Evolutionary conservation across 805 yeast species (phyloP).

Genomic region (Spathaspora girioi): DNA sequence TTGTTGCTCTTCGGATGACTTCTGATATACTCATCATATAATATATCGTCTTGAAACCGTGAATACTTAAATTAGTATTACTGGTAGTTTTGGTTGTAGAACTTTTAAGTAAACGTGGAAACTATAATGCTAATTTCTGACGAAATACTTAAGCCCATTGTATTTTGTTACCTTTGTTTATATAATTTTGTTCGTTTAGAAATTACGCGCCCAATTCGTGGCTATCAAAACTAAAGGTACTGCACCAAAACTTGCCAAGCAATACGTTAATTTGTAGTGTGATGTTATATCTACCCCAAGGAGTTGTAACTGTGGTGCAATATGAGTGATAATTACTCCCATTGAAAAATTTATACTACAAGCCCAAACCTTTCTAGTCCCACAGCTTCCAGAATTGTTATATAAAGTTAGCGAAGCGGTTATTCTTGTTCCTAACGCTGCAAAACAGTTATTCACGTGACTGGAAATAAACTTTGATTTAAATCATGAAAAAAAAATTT

Average conservation of each 20-base stretch:
- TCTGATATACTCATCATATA: neutral
- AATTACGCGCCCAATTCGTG: neutral
- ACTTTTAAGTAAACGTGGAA: neutral
- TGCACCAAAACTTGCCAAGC: neutral
- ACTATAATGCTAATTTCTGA: neutral
- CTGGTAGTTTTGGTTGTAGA: neutral
- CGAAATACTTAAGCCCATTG: neutral
- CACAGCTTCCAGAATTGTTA: neutral
- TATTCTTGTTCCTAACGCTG: too few species aligned
- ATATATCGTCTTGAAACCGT: neutral
- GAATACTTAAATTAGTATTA: neutral
- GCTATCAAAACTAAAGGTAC: neutral
- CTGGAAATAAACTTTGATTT: too few species aligned
- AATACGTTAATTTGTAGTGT: too few species aligned
- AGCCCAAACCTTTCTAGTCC: neutral
- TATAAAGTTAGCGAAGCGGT: too few species aligned
- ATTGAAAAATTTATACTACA: neutral
- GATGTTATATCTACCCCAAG: too few species aligned
- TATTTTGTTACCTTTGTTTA: neutral
- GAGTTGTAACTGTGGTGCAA: too few species aligned
- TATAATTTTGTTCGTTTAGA: neutral
- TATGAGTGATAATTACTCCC: too few species aligned
- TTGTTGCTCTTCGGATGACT: neutral
- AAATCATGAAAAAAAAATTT: neutral
- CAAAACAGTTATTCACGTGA: too few species aligned